These are phyloP conservation scores for Aureobasidium sp. DNA, from an alignment of 2,329 filamentous ascomycete genomes.

Conservation along the genomic window DNA sequence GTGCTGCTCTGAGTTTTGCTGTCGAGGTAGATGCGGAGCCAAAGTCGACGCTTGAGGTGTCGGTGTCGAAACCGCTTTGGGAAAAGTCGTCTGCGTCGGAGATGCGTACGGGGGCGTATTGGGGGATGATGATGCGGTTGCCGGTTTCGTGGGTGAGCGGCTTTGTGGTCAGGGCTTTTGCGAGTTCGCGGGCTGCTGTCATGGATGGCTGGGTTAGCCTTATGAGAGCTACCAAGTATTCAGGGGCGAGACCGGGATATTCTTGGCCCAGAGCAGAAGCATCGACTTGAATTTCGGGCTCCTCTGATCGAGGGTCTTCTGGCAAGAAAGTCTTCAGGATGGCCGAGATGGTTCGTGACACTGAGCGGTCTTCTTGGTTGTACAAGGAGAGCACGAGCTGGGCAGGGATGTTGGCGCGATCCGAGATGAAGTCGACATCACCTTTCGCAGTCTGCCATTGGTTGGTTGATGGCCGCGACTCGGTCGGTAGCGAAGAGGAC, in stretches of 20 bases:
- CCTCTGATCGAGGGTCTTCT: slow-evolving; percentile 34
- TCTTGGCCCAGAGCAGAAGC: slow-evolving; percentile 47
- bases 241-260: slow-evolving; percentile 44
- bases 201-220: slow-evolving; percentile 50
- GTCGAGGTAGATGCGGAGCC: slow-evolving; percentile 30
- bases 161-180: slow-evolving; percentile 42
- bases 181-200: slow-evolving; percentile 51
- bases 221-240: slow-evolving; percentile 46
- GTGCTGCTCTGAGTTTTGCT: slow-evolving; percentile 38
- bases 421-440: slow-evolving; percentile 52
- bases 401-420: slow-evolving; percentile 40
- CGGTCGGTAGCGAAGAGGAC: slow-evolving; percentile 21
- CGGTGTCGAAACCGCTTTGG: not conserved
- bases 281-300: slow-evolving; percentile 39
- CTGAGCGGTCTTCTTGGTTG: slow-evolving; percentile 48
- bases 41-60: slow-evolving; percentile 2
- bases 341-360: slow-evolving; percentile 46
- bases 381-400: slow-evolving; percentile 49
- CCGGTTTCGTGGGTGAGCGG: slow-evolving; percentile 25
- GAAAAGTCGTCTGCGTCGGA: slow-evolving; percentile 22
- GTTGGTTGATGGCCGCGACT: slow-evolving; percentile 31
- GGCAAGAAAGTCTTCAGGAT: slow-evolving; percentile 34
- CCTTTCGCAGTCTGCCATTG: slow-evolving; percentile 50
- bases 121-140: slow-evolving; percentile 40
- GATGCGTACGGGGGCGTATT: slow-evolving; percentile 36